Evolutionary conservation across 164 flowering plant species (phyloP).

Genomic region (Brasenia schreberi): DNA sequence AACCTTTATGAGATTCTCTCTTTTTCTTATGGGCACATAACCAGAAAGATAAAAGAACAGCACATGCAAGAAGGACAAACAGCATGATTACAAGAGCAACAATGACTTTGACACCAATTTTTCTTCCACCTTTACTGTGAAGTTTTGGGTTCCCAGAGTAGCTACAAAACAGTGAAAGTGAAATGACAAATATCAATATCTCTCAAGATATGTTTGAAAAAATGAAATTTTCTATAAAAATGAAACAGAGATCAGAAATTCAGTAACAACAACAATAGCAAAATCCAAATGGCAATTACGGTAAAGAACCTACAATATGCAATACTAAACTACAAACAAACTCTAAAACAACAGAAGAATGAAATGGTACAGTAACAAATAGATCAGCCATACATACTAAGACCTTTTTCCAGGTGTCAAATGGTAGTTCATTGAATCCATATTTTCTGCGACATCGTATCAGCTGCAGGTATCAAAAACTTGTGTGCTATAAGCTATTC

Average conservation of each 20-base stretch:
- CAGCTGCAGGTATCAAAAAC: neutral
- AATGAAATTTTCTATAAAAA: no score
- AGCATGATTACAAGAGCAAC: constrained; percentile 58
- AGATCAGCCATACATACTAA: no score
- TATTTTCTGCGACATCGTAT: neutral
- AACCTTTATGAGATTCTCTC: constrained; percentile 30
- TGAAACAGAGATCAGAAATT: neutral
- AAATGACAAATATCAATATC: neutral
- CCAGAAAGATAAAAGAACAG: constrained; percentile 29
- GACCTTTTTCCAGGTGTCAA: neutral
- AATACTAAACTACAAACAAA: neutral
- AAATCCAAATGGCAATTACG: neutral
- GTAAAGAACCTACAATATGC: no score
- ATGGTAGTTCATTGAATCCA: neutral
- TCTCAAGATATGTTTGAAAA: neutral
- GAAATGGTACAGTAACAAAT: neutral
- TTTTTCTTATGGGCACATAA: constrained; percentile 32
- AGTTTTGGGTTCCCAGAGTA: constrained; percentile 66
- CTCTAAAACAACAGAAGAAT: neutral
- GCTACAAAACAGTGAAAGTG: constrained; percentile 21
- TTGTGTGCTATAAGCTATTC: no score
- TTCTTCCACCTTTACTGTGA: constrained; percentile 24
- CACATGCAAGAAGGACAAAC: constrained; percentile 43
- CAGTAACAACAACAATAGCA: neutral
- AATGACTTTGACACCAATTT: constrained; percentile 27